A percentile compares a stretch with the other conserved stretches of the same genome.
phyloP scores from a whole-genome alignment of 2,329 filamentous ascomycete genomes.

The Ophiostoma ips region DNA sequence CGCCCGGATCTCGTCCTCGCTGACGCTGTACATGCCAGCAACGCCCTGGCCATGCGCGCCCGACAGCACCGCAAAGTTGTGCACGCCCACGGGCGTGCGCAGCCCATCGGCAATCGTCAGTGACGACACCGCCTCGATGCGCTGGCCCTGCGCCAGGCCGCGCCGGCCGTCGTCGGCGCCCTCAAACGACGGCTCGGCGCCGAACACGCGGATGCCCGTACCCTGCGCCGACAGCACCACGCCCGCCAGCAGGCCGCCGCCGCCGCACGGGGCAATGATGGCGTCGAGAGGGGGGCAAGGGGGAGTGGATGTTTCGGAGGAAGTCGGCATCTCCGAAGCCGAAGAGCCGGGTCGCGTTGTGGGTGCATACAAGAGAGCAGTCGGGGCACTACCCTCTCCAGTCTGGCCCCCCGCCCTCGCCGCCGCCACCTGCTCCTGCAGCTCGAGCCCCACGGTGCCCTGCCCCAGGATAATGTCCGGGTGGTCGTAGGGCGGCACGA shows the following conservation, averaged over 20 bases:
- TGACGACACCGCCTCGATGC: slow-evolving; percentile 55
- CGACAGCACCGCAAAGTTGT: slow-evolving; percentile 67
- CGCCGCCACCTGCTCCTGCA: slow-evolving; percentile 55
- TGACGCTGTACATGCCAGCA: slow-evolving; percentile 54
- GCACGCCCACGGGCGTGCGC: slow-evolving; percentile 62
- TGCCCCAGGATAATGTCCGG: slow-evolving; percentile 84
- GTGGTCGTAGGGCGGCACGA: slow-evolving; percentile 88
- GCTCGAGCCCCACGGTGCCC: slow-evolving; percentile 75
- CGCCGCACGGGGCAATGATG: slow-evolving; percentile 72
- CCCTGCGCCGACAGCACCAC: slow-evolving; percentile 62
- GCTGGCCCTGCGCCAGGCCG: slow-evolving; percentile 48
- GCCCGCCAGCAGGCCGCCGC: slow-evolving; percentile 77
- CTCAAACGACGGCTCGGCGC: slow-evolving; percentile 69
- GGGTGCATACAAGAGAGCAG: slow-evolving; percentile 8
- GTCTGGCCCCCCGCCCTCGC: slow-evolving; percentile 14
- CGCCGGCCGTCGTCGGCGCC: slow-evolving; percentile 73
- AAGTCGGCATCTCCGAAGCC: too few relatives aligned
- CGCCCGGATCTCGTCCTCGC: slow-evolving; percentile 65
- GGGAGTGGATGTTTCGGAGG: slow-evolving; percentile 9
- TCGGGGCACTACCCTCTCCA: not conserved
- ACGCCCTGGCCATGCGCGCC: slow-evolving; percentile 38
- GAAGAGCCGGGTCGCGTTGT: slow-evolving; percentile 2
- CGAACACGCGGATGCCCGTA: slow-evolving; percentile 65
- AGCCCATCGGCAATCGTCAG: slow-evolving; percentile 83
- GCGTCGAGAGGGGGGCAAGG: slow-evolving; percentile 31